Percentiles rank a stretch among this genome's conserved stretches.
These are phyloP conservation scores for Calonectria leucothoes DNA, from an alignment of 2,329 filamentous ascomycete genomes.

Conservation along the genomic window DNA sequence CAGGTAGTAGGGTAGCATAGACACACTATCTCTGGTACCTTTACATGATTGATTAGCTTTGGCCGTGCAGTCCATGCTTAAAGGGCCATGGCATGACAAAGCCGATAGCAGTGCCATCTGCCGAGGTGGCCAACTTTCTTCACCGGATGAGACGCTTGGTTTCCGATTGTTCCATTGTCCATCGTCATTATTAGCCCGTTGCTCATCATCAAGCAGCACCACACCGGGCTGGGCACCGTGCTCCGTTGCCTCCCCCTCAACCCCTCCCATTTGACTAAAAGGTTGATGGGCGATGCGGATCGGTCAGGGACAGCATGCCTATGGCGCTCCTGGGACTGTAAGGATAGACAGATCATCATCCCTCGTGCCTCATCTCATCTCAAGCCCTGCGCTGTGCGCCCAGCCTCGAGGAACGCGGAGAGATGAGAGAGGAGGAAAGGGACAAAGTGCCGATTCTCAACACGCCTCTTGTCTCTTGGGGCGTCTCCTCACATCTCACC, in stretches of 20 bases:
- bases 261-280: neutral
- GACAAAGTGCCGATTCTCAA: neutral
- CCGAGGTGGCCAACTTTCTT: constrained; percentile 9
- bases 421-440: constrained; percentile 4
- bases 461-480: constrained; percentile 7
- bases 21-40: constrained; percentile 15
- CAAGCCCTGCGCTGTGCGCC: neutral
- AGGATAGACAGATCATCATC: constrained; percentile 22
- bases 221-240: constrained; percentile 12
- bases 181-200: constrained; percentile 41
- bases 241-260: constrained; percentile 7
- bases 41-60: constrained; percentile 20
- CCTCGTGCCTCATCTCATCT: constrained; percentile 11
- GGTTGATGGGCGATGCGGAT: constrained; percentile 20
- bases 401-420: neutral
- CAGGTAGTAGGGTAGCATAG: constrained; percentile 10
- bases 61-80: constrained; percentile 22
- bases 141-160: constrained; percentile 17
- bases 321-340: constrained; percentile 12
- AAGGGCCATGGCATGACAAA: constrained; percentile 16
- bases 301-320: constrained; percentile 18
- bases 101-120: constrained; percentile 14
- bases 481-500: constrained; percentile 17
- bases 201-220: constrained; percentile 36
- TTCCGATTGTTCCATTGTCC: constrained; percentile 14